phyloP scores from a whole-genome alignment of 257 asterid species.

The Nicotiana knightiana region DNA sequence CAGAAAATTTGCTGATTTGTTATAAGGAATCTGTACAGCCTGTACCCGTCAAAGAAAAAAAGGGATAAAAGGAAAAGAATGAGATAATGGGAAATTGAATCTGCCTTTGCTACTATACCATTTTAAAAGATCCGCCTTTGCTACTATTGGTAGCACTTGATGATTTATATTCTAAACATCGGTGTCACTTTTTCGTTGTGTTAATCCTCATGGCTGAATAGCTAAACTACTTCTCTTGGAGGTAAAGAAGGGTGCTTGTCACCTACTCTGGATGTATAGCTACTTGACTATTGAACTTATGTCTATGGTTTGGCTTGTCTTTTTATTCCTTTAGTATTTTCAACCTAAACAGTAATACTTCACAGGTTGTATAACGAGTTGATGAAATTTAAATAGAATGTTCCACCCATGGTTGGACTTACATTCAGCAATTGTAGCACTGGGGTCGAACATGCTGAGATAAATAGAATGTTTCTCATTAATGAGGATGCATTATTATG shows the following conservation, averaged over 20 bases:
- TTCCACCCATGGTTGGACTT: not conserved
- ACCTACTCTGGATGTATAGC: constrained; percentile 1
- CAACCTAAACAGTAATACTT: not conserved
- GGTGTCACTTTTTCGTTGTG: not conserved
- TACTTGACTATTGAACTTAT: not conserved
- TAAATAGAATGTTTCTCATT: not conserved
- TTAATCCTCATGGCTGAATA: not conserved
- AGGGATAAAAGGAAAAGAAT: not conserved
- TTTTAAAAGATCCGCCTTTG: not conserved
- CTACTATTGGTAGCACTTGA: not conserved
- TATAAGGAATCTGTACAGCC: not conserved
- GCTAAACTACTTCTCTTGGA: not conserved
- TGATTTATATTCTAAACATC: not conserved
- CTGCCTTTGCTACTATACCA: not conserved
- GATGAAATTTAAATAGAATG: not conserved
- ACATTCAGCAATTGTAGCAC: not conserved
- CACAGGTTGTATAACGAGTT: not conserved
- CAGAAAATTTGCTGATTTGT: not conserved
- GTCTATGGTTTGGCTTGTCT: not conserved
- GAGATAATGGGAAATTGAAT: not conserved
- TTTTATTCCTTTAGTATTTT: not conserved
- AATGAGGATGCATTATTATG: not conserved
- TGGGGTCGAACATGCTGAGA: not conserved
- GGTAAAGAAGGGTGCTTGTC: not conserved
- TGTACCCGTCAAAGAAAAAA: not conserved